Evolutionary conservation across 2,329 filamentous ascomycete species (phyloP), one percentile per base, ranked within the genome.

Genomic region (Stachybotrys echinatus): DNA sequence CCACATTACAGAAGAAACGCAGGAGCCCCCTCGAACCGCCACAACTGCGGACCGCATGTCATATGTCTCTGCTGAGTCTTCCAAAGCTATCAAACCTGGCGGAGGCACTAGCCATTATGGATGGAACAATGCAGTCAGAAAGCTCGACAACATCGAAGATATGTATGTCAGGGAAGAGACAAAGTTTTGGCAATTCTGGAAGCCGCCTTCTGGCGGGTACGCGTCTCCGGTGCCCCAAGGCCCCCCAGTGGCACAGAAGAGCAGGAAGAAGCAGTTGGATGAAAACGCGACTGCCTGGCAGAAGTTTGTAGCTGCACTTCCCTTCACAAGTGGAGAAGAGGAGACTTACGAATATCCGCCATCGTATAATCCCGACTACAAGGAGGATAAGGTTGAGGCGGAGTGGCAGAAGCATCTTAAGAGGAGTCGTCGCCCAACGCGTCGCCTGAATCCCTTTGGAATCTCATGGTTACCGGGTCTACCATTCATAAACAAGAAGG

Each of bases 351-450:
- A 80, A 7, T 95, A 95, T 59, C 79, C 82, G 0, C 52, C 73
- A 3, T 82, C 87, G 0, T 83, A 80, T 61, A 81, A 88, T 53
- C 66, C 80, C 31, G 77, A 86, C 2, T 81, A 79, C 49, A 59
- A 70, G 12, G 65, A 70, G 18, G 79, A 85, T 23, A 75, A 85
- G 50, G 76, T 82, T 12, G 80, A 85, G 42, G 84, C 88, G 1
- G 71, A 81, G 42, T 99, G 94, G 94, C 83, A 85, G 59, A 87
- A 85, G 53, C 96, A 92, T 70, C 73, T 97, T 47, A 86, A 84
- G 61, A 80, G 83, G 51, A 91, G 88, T 50, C 84, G 96, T 53
- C 85, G 94, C 37, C 90, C 92, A 18, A 95, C 88, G 0, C 91
- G 95, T 72, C 84, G 85, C 44, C 72, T 96, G 10, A 83, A 90